A percentile compares a stretch with the other conserved stretches of the same genome.
These are phyloP conservation scores for Neofusicoccum cordaticola DNA, from an alignment of 2,329 filamentous ascomycete genomes.

Conservation along the genomic window DNA sequence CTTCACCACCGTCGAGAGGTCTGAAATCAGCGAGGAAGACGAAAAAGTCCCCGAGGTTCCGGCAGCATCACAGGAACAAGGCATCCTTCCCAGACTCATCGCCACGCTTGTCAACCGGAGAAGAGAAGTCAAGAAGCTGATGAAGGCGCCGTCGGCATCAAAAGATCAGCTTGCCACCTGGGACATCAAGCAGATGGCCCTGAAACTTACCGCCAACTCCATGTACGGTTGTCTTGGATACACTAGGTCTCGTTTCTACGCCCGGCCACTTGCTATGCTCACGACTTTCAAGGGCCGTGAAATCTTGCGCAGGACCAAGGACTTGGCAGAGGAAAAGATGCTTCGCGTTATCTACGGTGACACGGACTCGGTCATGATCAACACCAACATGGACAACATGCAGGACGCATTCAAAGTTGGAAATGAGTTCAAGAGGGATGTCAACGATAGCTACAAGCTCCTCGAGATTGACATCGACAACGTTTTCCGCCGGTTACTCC, in stretches of 20 bases:
- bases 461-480: constrained; percentile 99
- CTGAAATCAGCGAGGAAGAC: constrained; percentile 72
- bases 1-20: constrained; percentile 92
- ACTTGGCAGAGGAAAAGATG: constrained; percentile 85
- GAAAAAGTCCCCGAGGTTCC: constrained; percentile 89
- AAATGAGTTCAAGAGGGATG: constrained; percentile 88
- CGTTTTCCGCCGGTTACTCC: constrained; percentile 84
- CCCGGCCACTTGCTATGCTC: constrained; percentile 87
- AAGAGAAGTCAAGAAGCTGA: constrained; percentile 89
- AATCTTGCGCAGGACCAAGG: constrained; percentile 93
- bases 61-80: constrained; percentile 66
- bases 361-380: constrained; percentile 99
- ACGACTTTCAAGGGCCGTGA: constrained; percentile 97
- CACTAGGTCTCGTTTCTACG: constrained; percentile 95
- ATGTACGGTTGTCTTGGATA: constrained; percentile 99
- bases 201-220: constrained; percentile 97
- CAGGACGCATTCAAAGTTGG: constrained; percentile 88
- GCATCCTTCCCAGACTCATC: constrained; percentile 87
- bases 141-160: constrained; percentile 90
- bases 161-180: constrained; percentile 85
- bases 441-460: constrained; percentile 89
- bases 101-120: constrained; percentile 84
- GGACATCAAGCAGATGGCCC: constrained; percentile 95
- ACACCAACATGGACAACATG: constrained; percentile 93
- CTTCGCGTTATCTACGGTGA: constrained; percentile 98